Conservation (phyloP, 805 yeast species). For the Kazachstania africana region DNA sequence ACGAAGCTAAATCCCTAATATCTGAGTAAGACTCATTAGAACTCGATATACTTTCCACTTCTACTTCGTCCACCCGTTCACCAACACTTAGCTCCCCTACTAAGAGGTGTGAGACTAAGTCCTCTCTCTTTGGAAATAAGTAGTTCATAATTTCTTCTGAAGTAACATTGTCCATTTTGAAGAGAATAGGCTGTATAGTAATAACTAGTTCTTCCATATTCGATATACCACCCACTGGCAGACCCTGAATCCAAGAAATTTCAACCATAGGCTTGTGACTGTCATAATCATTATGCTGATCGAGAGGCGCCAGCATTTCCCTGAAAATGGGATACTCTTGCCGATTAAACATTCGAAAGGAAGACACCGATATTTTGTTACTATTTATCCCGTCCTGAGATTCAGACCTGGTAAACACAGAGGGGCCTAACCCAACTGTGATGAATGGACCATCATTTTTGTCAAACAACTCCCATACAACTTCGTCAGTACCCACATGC, state of each 20-base stretch:
- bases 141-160: slow-evolving; percentile 38
- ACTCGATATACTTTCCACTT: not conserved
- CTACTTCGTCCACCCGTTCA: not conserved
- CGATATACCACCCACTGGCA: slow-evolving; percentile 55
- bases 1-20: slow-evolving; percentile 8
- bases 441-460: slow-evolving; percentile 36
- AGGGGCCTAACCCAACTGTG: slow-evolving; percentile 40
- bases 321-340: slow-evolving; percentile 38
- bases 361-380: slow-evolving; percentile 34
- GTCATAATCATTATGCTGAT: slow-evolving; percentile 11
- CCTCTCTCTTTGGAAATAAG: slow-evolving; percentile 31
- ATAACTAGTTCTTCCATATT: slow-evolving; percentile 41
- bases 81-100: slow-evolving; percentile 1
- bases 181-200: slow-evolving; percentile 39
- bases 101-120: not conserved
- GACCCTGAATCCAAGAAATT: slow-evolving; percentile 42
- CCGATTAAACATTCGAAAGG: slow-evolving; percentile 43
- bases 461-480: slow-evolving; percentile 48
- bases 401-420: slow-evolving; percentile 38
- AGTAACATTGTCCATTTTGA: slow-evolving; percentile 46
- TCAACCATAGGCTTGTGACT: slow-evolving; percentile 28
- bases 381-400: slow-evolving; percentile 41
- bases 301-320: slow-evolving; percentile 38
- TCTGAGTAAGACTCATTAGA: slow-evolving; percentile 1
- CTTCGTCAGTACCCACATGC: slow-evolving; percentile 40